phyloP scores from a whole-genome alignment of 257 asterid species.

The Gentiana macrophylla region DNA sequence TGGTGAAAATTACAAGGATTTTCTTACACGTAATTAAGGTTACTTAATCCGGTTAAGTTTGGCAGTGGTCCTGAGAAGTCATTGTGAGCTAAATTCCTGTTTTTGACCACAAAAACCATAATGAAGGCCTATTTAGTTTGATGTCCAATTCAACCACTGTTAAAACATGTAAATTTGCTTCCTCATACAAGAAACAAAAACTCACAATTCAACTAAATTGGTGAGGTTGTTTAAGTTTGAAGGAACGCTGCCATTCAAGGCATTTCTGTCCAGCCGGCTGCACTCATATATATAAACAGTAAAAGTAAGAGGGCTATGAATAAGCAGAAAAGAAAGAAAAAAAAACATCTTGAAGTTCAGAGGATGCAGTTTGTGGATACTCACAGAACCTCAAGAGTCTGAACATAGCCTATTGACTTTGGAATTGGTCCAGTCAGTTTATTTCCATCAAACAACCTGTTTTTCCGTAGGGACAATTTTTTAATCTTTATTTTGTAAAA shows the following conservation, averaged over 20 bases:
- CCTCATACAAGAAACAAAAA: constrained; percentile 4
- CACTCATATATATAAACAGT: neutral
- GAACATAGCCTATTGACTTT: constrained; percentile 13
- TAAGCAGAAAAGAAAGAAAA: no score
- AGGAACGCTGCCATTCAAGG: constrained; percentile 44
- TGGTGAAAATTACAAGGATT: neutral
- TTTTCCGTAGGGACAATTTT: no score
- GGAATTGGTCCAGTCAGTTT: constrained; percentile 19
- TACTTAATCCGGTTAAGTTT: constrained; percentile 58
- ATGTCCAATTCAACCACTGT: no score
- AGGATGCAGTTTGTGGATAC: neutral
- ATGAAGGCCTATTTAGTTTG: neutral
- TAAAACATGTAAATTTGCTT: neutral
- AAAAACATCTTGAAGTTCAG: neutral
- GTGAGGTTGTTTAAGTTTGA: constrained; percentile 65
- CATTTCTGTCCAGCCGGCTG: constrained; percentile 78
- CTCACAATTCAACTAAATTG: constrained; percentile 55
- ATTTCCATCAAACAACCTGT: constrained; percentile 18
- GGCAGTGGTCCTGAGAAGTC: constrained; percentile 54
- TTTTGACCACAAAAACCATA: constrained; percentile 5
- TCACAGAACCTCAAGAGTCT: constrained; percentile 24
- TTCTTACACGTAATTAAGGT: constrained; percentile 60
- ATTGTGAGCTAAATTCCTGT: constrained; percentile 68
- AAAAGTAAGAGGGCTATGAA: neutral
- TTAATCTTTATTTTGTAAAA: neutral